Conservation (phyloP, 768 basidiomycete species). For the Lanmaoa pseudosensibilis region DNA sequence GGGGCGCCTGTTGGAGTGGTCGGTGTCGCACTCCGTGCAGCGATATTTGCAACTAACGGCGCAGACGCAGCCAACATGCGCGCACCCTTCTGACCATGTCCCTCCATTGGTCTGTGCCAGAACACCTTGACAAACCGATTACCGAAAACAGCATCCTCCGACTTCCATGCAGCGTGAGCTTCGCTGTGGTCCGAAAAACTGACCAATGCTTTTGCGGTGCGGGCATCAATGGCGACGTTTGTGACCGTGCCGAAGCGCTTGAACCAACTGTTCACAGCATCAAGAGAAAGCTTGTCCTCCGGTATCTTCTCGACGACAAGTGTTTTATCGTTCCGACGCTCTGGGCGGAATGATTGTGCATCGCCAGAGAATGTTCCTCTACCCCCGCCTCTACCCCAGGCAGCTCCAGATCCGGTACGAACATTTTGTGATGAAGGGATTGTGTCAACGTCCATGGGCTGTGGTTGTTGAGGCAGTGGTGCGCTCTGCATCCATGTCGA, state of each 20-base stretch:
- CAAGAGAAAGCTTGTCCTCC: constrained; percentile 73
- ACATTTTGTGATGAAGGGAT: constrained; percentile 20
- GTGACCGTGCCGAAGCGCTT: constrained; percentile 90
- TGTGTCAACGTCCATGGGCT: constrained; percentile 37
- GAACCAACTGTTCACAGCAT: constrained; percentile 84
- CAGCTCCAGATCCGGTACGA: constrained; percentile 35
- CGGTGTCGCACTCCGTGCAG: constrained; percentile 50
- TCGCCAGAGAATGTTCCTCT: constrained; percentile 65
- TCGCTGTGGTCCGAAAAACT: constrained; percentile 83
- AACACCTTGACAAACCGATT: constrained; percentile 95
- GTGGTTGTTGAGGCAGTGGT: constrained; percentile 10
- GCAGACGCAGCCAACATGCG: constrained; percentile 83
- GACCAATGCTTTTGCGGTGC: constrained; percentile 76
- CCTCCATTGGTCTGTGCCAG: constrained; percentile 93
- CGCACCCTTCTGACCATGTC: constrained; percentile 78
- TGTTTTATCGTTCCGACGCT: constrained; percentile 71
- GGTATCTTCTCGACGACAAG: constrained; percentile 96
- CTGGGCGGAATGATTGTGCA: constrained; percentile 63
- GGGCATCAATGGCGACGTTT: constrained; percentile 83
- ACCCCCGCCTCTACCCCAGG: constrained; percentile 48
- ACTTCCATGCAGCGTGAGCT: constrained; percentile 87
- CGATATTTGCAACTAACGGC: constrained; percentile 66
- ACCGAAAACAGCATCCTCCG: constrained; percentile 91
- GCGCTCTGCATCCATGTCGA: constrained; percentile 22
- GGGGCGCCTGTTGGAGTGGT: constrained; percentile 29